Conservation (phyloP, 208 protist species). For the Borovskyia barvae region DNA sequence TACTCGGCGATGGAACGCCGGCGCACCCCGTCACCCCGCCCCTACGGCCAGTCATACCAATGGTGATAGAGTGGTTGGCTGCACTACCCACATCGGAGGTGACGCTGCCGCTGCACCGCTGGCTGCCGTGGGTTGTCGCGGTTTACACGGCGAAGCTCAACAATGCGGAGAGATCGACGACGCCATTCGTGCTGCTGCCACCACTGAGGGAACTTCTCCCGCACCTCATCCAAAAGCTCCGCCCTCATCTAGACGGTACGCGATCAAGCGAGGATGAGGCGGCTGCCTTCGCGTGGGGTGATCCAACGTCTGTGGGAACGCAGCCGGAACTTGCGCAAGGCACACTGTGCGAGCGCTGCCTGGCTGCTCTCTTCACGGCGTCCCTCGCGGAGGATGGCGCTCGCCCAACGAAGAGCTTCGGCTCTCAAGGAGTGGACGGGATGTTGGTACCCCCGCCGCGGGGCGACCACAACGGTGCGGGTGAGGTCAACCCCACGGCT, state of each 20-base stretch:
- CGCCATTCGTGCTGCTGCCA: background rate
- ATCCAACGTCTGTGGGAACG: background rate
- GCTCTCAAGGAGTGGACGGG: too few relatives aligned
- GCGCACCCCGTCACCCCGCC: conserved; percentile 26
- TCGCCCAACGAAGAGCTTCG: too few relatives aligned
- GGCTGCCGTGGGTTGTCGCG: conserved; percentile 37
- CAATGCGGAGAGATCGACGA: background rate
- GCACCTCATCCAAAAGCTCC: conserved; percentile 11
- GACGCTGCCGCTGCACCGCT: conserved; percentile 14
- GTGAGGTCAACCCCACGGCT: too few relatives aligned
- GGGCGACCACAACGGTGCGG: too few relatives aligned
- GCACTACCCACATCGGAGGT: conserved; percentile 34
- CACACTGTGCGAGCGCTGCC: conserved; percentile 3
- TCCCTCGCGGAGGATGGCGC: too few relatives aligned
- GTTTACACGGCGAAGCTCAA: conserved; percentile 9
- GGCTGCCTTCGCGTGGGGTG: too few relatives aligned
- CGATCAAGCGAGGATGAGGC: background rate
- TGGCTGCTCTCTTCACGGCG: conserved; percentile 2
- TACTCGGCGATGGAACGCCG: conserved; percentile 18
- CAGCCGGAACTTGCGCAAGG: background rate
- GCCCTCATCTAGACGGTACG: background rate
- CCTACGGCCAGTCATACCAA: conserved; percentile 38
- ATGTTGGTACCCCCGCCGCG: too few relatives aligned
- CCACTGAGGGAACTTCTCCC: conserved; percentile 30
- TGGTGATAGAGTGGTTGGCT: conserved; percentile 59